These are phyloP conservation scores for Wickerhamiella occidentalis DNA, from an alignment of 805 yeast species.

Conservation along the genomic window DNA sequence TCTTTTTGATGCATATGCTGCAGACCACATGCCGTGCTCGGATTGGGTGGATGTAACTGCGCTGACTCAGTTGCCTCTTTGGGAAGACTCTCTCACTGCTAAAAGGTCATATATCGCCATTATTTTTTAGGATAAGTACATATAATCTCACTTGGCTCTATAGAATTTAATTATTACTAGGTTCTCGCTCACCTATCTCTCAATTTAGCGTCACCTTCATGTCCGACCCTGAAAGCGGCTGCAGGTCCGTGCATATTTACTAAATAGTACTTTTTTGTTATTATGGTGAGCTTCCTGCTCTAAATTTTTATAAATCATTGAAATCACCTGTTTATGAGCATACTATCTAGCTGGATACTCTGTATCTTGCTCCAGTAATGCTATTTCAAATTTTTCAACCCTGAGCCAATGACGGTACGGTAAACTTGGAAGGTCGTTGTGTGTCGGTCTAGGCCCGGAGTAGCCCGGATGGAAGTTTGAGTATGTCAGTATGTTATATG, in stretches of 20 bases:
- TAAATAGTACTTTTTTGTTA: background rate
- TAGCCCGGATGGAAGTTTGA: background rate
- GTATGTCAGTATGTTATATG: background rate
- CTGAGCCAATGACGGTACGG: slow-evolving; percentile 1
- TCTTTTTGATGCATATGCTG: slow-evolving; percentile 14
- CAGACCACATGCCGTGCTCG: slow-evolving; percentile 14
- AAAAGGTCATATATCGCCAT: background rate
- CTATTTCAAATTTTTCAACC: background rate
- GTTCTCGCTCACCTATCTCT: background rate
- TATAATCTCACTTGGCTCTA: background rate
- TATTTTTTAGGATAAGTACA: too few species aligned
- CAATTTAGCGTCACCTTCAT: background rate
- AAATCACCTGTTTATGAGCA: background rate
- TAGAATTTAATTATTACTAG: background rate
- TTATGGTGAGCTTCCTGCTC: background rate
- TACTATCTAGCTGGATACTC: background rate
- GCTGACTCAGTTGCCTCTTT: slow-evolving; percentile 6
- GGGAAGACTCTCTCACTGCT: background rate
- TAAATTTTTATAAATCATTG: background rate
- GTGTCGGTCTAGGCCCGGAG: slow-evolving; percentile 1
- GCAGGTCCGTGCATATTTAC: background rate
- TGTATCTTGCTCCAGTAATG: background rate
- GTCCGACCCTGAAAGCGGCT: background rate
- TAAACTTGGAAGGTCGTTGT: background rate
- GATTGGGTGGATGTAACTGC: slow-evolving; percentile 13